Evolutionary conservation across 345 rosid species (phyloP), one percentile per base, ranked within the genome.

Genomic region (Geranium brycei): DNA sequence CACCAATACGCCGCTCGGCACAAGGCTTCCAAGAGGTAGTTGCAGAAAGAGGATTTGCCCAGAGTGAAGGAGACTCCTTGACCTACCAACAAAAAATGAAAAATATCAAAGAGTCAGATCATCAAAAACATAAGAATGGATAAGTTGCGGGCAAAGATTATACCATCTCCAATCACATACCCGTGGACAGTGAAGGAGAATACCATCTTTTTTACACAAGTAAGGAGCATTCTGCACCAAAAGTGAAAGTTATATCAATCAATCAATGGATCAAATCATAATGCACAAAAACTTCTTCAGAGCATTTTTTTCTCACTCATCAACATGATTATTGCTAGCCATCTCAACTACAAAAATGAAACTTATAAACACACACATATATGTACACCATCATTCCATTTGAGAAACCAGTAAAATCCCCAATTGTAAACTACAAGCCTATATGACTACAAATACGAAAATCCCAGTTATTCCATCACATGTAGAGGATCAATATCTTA

Each of bases 21-120:
- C 99, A 95, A 71, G 99, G 96, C 79, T 88, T 95, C 99, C 99
- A 95, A 57, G 97, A 95, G 61, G 95, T 91, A 61, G 99, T 95
- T 23, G 99, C 86, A 58, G 99, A 88, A 68, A 69, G 69, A 51
- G 99, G 99, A 80, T 95, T 95, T 73, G 85, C 86, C 99, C 99
- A 95, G 0, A 92, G 96, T 16, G 99, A 95, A 73, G 99, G 75
- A 56, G 89, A 63, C 75, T 95, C 99, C 71, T 91, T 91, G 19
- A 91, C 97, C 99, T 95, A 62, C 10, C 76, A 53, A 66, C 55
- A 61, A 58, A 32, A 53, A 75, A 68, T 30, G 23, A 38, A 31
- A 68, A 32, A 76, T 19, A 12, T 11, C 14, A 41, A 56, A 12
- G 31, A 15, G 4, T 10, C 17, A 47, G 55, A 7, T 15, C 57